Evolutionary conservation across 306 rosid genomes (phyloP).

Genomic region (Prunus armeniaca): DNA sequence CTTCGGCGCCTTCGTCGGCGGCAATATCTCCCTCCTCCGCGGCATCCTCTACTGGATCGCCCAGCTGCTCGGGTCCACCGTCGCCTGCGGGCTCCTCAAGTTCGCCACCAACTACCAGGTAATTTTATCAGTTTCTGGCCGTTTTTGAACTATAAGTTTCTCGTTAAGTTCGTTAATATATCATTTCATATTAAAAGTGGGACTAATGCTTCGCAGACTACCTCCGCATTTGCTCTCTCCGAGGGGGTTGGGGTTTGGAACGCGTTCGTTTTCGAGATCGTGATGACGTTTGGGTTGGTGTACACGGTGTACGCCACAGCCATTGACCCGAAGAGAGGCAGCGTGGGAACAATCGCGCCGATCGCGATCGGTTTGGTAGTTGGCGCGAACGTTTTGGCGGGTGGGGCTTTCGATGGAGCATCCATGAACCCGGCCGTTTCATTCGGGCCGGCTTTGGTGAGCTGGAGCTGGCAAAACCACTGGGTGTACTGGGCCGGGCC

Average conservation of each 20-base stretch:
- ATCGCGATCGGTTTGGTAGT: slow-evolving; percentile 93
- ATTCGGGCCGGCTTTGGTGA: slow-evolving; percentile 76
- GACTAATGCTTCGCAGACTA: slow-evolving; percentile 37
- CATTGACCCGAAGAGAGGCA: slow-evolving; percentile 75
- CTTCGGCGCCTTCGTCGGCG: slow-evolving; percentile 81
- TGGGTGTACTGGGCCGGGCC: slow-evolving; percentile 98
- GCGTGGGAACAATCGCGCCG: slow-evolving; percentile 70
- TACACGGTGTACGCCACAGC: slow-evolving; percentile 95
- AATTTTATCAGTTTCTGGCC: slow-evolving; percentile 9
- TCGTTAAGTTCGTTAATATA: too few species aligned
- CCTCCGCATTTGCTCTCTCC: slow-evolving; percentile 50
- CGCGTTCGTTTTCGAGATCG: slow-evolving; percentile 78
- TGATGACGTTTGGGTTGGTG: slow-evolving; percentile 86
- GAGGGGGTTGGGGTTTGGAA: slow-evolving; percentile 67
- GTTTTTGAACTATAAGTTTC: too few species aligned
- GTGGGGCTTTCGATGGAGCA: slow-evolving; percentile 84
- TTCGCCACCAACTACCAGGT: slow-evolving; percentile 59
- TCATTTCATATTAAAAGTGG: not conserved
- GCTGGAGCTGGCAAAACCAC: slow-evolving; percentile 76
- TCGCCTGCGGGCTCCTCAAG: slow-evolving; percentile 59
- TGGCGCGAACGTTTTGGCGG: slow-evolving; percentile 80
- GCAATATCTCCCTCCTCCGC: slow-evolving; percentile 72
- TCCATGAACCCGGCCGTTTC: slow-evolving; percentile 95
- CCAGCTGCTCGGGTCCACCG: slow-evolving; percentile 77
- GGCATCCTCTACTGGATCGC: slow-evolving; percentile 78